Percentiles rank a stretch among this genome's conserved stretches.
phyloP scores from a whole-genome alignment of 2,329 filamentous ascomycete species.

The Dactylonectria estremocensis region DNA sequence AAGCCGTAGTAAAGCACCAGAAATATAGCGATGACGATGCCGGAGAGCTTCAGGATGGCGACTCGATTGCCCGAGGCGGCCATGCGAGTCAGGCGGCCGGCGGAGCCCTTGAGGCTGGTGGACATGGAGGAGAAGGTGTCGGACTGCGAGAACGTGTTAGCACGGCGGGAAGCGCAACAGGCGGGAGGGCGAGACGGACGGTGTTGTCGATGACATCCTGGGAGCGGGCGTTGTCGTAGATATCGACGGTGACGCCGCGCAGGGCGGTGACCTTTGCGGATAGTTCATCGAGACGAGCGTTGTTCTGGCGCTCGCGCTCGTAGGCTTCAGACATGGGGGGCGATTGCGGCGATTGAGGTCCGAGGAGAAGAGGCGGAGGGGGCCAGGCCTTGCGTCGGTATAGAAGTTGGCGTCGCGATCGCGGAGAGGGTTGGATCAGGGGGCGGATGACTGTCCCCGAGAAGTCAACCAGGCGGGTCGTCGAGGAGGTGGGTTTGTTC shows the following conservation, averaged over 20 bases:
- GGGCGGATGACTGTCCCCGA: neutral
- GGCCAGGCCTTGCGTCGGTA: neutral
- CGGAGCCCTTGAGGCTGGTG: conserved; percentile 86
- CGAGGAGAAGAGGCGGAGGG: neutral
- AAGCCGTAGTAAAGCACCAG: conserved; percentile 83
- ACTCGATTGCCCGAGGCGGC: conserved; percentile 91
- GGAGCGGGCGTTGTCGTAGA: conserved; percentile 94
- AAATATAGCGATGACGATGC: conserved; percentile 81
- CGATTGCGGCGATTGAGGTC: conserved; percentile 1
- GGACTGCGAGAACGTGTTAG: conserved; percentile 65
- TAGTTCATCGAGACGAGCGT: conserved; percentile 92
- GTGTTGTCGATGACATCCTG: conserved; percentile 92
- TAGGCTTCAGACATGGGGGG: conserved; percentile 79
- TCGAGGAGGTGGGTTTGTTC: neutral
- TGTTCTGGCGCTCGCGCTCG: conserved; percentile 91
- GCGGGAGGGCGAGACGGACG: conserved; percentile 64
- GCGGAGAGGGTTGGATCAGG: neutral
- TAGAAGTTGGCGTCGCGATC: conserved; percentile 13
- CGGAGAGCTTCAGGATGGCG: conserved; percentile 90
- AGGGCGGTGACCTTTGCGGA: conserved; percentile 92
- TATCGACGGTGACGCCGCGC: conserved; percentile 95
- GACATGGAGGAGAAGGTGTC: conserved; percentile 94
- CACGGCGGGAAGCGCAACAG: neutral
- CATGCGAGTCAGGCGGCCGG: conserved; percentile 88
- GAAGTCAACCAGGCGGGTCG: neutral